Base-by-base conservation (phyloP, 2,329 filamentous ascomycete genomes). In the Paraphoma chrysanthemicola region DNA sequence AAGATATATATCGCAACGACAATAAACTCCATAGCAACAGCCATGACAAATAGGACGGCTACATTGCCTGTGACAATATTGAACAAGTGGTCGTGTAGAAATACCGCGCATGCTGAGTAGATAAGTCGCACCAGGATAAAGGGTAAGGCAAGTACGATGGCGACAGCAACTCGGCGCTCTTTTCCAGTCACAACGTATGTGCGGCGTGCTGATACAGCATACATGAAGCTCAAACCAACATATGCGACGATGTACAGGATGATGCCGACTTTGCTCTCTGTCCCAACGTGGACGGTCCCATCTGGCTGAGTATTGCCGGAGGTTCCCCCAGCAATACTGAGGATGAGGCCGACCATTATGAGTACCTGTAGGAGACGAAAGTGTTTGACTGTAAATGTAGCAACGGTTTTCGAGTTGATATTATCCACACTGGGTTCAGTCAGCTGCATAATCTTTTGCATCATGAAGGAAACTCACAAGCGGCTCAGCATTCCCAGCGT, bases 401-500 rank as follows among this genome's bases (percentile, higher is more conserved):
- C 45, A 9, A 59, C 48, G 11, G 63, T 44, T 44, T 57, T 48
- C 14, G 57, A 38, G 38, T 67, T 63, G 61, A 65, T 58, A 42
- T 53, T 59, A 28, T 64, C 58, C 14, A 59, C 56, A 18, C 53
- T 59, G 50, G 23, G 44, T 44, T 17, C 12, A 9, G 23, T 23
- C 23, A 23, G 23, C 5, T 23, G 23, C 23, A 23, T 2, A 5
- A 23, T 3, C 23, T 23, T 23, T 23, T 5, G 23, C 5, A 23
- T 23, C 5, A 23, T 23, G 23, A 28, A 6, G 36, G 23, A n/a
- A 18, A 64, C 66, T 51, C 67, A 74, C 66, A 72, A 70, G 64
- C 77, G 66, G 42, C 67, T 71, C 12, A 84, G 59, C 3, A 86
- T 67, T 14, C 79, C 82, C 3, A 82, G 63, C 9, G 80, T 78